phyloP scores from a whole-genome alignment of 495 filamentous ascomycete genomes.

The Penicillium paxilli region DNA sequence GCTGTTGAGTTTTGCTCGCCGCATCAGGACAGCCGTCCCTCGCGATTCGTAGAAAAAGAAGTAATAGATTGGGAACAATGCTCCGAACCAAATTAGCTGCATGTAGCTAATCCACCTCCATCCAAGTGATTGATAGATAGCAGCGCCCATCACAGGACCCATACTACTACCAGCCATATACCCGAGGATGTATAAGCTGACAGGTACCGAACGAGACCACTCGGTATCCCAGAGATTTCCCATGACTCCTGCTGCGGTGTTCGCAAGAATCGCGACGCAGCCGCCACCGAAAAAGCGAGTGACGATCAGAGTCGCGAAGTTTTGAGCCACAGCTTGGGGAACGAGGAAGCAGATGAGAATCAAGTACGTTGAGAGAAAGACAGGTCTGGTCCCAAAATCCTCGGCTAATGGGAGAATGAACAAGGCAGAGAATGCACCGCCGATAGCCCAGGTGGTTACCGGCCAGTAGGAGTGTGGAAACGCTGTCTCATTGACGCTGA shows the following conservation, averaged over 20 bases:
- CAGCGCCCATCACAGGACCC: conserved; percentile 49
- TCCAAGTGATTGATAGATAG: conserved; percentile 35
- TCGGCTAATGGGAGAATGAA: conserved; percentile 54
- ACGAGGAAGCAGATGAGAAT: conserved; percentile 46
- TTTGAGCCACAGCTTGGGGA: conserved; percentile 48
- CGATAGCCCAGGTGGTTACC: conserved; percentile 50
- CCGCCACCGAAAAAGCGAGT: conserved; percentile 48
- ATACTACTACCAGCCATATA: conserved; percentile 45
- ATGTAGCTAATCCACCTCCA: conserved; percentile 54
- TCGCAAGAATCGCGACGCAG: conserved; percentile 44
- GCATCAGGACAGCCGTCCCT: conserved; percentile 36
- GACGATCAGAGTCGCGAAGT: conserved; percentile 49
- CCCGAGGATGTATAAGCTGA: conserved; percentile 44
- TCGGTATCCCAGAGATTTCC: conserved; percentile 49
- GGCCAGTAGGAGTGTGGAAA: conserved; percentile 57
- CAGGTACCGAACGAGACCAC: conserved; percentile 38
- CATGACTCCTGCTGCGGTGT: conserved; percentile 45
- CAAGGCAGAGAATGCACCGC: conserved; percentile 47
- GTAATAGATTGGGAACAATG: conserved; percentile 36
- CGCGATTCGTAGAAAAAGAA: conserved; percentile 45
- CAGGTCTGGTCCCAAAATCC: conserved; percentile 45
- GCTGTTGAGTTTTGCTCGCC: conserved; percentile 23
- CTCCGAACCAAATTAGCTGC: conserved; percentile 46
- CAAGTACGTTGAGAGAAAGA: conserved; percentile 44
- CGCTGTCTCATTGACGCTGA: conserved; percentile 41